phyloP scores from a whole-genome alignment of 495 filamentous ascomycete genomes.

The Aspergillus cavernicola region DNA sequence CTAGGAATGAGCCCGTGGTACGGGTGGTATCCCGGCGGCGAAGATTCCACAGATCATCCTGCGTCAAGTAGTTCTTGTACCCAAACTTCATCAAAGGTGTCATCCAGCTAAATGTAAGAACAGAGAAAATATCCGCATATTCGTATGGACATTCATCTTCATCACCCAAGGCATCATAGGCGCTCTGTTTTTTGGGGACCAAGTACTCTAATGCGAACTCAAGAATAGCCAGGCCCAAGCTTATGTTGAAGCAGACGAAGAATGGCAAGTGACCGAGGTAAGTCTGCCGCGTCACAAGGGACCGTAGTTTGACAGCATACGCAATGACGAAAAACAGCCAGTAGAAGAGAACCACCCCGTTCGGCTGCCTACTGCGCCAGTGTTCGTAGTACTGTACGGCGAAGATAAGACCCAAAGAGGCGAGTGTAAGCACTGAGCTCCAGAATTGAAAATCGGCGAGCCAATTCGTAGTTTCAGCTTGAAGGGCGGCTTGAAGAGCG shows the following conservation, averaged over 20 bases:
- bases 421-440: conserved; percentile 73
- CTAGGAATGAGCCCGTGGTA: conserved; percentile 60
- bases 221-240: conserved; percentile 63
- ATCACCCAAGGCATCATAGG: conserved; percentile 81
- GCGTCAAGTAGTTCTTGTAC: conserved; percentile 86
- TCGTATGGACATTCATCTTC: conserved; percentile 91
- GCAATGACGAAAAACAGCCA: conserved; percentile 88
- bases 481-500: conserved; percentile 68
- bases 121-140: conserved; percentile 91
- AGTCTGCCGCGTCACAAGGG: conserved; percentile 72
- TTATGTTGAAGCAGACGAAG: conserved; percentile 74
- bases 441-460: conserved; percentile 84
- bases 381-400: conserved; percentile 92
- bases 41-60: conserved; percentile 96
- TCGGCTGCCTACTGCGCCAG: conserved; percentile 79
- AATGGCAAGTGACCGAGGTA: conserved; percentile 64
- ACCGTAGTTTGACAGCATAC: conserved; percentile 81
- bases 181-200: conserved; percentile 79
- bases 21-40: conserved; percentile 75
- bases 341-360: conserved; percentile 92
- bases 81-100: conserved; percentile 96
- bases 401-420: conserved; percentile 76
- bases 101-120: conserved; percentile 97
- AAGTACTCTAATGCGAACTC: conserved; percentile 89
- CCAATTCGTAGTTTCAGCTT: conserved; percentile 69